These are phyloP conservation scores for Takashimella koratensis DNA, from an alignment of 1,284 basidiomycete genomes.

Conservation along the genomic window DNA sequence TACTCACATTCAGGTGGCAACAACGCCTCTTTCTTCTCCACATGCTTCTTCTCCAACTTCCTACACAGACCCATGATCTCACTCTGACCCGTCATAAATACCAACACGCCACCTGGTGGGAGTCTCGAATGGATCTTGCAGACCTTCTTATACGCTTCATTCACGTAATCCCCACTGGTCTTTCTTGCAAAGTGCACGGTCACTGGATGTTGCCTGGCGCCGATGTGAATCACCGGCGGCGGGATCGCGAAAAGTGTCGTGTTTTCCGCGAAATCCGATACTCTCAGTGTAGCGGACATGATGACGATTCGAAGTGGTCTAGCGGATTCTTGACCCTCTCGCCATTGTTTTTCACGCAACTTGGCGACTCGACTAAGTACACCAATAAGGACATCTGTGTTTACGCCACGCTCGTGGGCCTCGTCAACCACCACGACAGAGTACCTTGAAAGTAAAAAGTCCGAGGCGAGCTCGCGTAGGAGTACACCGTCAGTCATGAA, in stretches of 20 bases:
- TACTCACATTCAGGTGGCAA: constrained; percentile 34
- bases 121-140: constrained; percentile 71
- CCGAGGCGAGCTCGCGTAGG: constrained; percentile 83
- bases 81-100: constrained; percentile 74
- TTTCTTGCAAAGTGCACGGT: constrained; percentile 89
- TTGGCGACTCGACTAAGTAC: constrained; percentile 88
- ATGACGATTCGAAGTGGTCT: constrained; percentile 89
- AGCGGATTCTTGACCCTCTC: constrained; percentile 48
- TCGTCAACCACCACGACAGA: constrained; percentile 95
- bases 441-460: constrained; percentile 87
- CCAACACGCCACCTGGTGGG: constrained; percentile 66
- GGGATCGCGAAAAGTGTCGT: constrained; percentile 71
- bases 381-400: constrained; percentile 96
- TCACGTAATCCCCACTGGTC: constrained; percentile 82
- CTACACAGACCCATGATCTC: constrained; percentile 65
- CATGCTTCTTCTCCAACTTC: constrained; percentile 74
- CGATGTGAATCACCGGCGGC: constrained; percentile 86
- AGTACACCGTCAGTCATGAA: constrained; percentile 99
- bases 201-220: constrained; percentile 90
- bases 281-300: constrained; percentile 97
- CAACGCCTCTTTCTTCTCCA: constrained; percentile 51
- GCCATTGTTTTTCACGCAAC: constrained; percentile 84
- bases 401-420: constrained; percentile 96
- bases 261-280: constrained; percentile 90
- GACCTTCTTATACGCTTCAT: constrained; percentile 85